Evolutionary conservation across 2,329 filamentous ascomycete genomes (phyloP).

Genomic region (Daldinia sp.): DNA sequence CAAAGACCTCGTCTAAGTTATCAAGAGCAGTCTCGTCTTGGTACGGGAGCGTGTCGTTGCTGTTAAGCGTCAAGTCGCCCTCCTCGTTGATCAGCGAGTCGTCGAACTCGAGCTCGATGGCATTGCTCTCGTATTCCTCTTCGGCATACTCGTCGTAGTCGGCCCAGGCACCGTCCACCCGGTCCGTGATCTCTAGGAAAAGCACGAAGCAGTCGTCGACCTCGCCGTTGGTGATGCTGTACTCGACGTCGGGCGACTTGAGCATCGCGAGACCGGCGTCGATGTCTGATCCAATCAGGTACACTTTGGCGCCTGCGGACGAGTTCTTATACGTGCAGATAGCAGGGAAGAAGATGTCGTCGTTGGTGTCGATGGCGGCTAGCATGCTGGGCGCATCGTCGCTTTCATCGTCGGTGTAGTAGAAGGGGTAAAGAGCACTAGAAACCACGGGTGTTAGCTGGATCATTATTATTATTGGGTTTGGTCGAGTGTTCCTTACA

Average conservation of each 20-base stretch:
- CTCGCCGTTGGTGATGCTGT: slow-evolving; percentile 25
- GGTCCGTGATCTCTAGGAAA: slow-evolving; percentile 19
- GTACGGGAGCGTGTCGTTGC: slow-evolving; percentile 6
- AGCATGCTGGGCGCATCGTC: slow-evolving; percentile 18
- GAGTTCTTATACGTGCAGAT: slow-evolving; percentile 27
- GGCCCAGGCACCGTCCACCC: slow-evolving; percentile 13
- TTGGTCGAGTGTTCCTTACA: slow-evolving; percentile 4
- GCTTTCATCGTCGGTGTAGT: slow-evolving; percentile 24
- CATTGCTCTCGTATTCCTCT: slow-evolving; percentile 12
- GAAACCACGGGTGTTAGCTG: slow-evolving; percentile 1
- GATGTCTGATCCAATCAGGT: slow-evolving; percentile 15
- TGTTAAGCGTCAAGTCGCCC: slow-evolving; percentile 11
- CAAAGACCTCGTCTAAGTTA: slow-evolving; percentile 7
- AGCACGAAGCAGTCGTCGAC: slow-evolving; percentile 23
- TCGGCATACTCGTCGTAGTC: slow-evolving; percentile 14
- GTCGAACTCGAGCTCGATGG: slow-evolving; percentile 21
- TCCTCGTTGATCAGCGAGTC: slow-evolving; percentile 10
- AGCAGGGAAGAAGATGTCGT: slow-evolving; percentile 22
- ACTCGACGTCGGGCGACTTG: slow-evolving; percentile 18
- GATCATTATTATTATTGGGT: background rate
- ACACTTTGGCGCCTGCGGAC: slow-evolving; percentile 17
- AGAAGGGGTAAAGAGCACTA: slow-evolving; percentile 15
- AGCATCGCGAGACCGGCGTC: slow-evolving; percentile 19
- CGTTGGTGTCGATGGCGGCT: slow-evolving; percentile 17
- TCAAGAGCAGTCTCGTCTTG: slow-evolving; percentile 11